Evolutionary conservation across 352 stramenopile genomes (phyloP).

Genomic region (Globisporangium uncinulatum): DNA sequence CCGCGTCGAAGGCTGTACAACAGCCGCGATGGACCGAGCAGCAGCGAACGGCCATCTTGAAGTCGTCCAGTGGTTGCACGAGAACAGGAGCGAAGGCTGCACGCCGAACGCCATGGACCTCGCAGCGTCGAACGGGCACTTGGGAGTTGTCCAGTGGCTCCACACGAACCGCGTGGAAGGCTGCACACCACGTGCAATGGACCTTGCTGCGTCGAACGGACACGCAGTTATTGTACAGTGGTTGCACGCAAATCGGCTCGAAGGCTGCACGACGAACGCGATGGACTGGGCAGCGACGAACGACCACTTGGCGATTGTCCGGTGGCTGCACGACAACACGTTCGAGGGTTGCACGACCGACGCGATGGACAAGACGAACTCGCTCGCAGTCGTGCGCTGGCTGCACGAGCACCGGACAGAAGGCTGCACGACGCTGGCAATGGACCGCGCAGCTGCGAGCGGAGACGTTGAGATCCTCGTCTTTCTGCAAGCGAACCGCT

Average conservation of each 20-base stretch:
- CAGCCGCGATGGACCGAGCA: conserved; percentile 5
- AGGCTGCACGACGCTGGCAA: too few species aligned
- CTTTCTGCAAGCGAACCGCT: conserved; percentile 6
- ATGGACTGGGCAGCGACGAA: conserved; percentile 4
- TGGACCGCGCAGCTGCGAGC: conserved; percentile 7
- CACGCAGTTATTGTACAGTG: too few species aligned
- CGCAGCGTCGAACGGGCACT: conserved; percentile 4
- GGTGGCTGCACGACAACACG: conserved; percentile 9
- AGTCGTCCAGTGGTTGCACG: conserved; percentile 8
- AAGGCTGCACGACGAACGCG: too few species aligned
- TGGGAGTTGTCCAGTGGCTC: too few species aligned
- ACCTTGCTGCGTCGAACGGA: conserved; percentile 6
- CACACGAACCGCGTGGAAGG: too few species aligned
- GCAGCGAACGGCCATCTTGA: conserved; percentile 4
- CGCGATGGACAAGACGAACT: conserved; percentile 11
- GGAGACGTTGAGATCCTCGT: conserved; percentile 5
- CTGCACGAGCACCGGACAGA: conserved; percentile 2
- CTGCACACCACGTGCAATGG: too few species aligned
- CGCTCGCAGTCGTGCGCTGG: conserved; percentile 8
- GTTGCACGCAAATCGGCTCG: conserved; percentile 2
- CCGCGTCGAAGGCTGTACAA: conserved; percentile 3
- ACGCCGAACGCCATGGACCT: conserved; percentile 4
- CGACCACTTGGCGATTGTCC: conserved; percentile 1
- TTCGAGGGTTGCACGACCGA: conserved; percentile 10
- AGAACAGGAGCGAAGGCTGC: conserved; percentile 3